A percentile compares a stretch with the other conserved stretches of the same genome.
phyloP scores from a whole-genome alignment of 2,329 filamentous ascomycete genomes.

The Phialophora macrospora region DNA sequence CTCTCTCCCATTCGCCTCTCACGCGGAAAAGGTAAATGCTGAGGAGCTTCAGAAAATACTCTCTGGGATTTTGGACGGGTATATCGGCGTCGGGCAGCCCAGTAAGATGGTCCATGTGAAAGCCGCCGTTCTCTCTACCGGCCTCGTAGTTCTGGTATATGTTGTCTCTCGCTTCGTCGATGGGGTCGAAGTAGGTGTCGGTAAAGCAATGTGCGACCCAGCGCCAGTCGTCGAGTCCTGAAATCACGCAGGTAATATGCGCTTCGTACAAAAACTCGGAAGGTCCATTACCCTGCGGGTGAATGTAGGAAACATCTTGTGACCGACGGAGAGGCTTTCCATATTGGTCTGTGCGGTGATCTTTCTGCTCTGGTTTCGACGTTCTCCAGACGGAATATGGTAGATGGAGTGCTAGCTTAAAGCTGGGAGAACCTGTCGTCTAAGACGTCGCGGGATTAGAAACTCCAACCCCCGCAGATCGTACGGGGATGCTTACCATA shows the following conservation, averaged over 20 bases:
- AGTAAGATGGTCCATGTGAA: slow-evolving; percentile 3
- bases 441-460: not conserved
- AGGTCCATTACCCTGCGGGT: not conserved
- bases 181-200: not conserved
- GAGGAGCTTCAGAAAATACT: slow-evolving; percentile 6
- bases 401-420: slow-evolving; percentile 2
- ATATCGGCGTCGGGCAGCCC: not conserved
- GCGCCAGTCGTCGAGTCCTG: slow-evolving; percentile 2
- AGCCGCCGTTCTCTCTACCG: not conserved
- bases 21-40: not conserved
- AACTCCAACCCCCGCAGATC: not conserved
- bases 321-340: not conserved
- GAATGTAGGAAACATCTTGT: not conserved
- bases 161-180: not conserved
- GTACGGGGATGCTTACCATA: not conserved
- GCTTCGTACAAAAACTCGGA: slow-evolving; percentile 8
- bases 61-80: not conserved
- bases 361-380: not conserved
- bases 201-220: slow-evolving; percentile 9
- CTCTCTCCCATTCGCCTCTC: slow-evolving; percentile 2
- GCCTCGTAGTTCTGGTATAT: not conserved
- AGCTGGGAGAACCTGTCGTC: not conserved
- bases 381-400: slow-evolving; percentile 3
- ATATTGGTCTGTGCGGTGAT: not conserved
- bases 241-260: slow-evolving; percentile 4